Conservation (phyloP, 331 rosid species). For the Prunus yedoensis region DNA sequence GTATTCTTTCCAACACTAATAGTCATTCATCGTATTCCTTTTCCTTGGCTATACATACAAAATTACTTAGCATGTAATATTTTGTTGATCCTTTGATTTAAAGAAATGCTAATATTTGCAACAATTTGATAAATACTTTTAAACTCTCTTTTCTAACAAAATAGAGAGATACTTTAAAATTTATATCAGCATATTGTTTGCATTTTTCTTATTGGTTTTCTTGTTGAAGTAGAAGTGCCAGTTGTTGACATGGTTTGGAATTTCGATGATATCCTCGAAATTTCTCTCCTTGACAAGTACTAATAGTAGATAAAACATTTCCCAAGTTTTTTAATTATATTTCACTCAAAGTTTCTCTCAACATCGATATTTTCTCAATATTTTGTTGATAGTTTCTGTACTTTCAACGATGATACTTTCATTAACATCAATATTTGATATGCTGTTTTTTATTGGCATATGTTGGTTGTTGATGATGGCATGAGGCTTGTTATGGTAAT, state of each 20-base stretch:
- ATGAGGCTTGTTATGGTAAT: conserved; percentile 9
- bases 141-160: background rate
- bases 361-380: background rate
- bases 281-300: background rate
- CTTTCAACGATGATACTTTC: background rate
- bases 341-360: background rate
- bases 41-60: conserved; percentile 4
- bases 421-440: background rate
- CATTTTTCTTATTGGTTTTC: background rate
- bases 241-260: background rate
- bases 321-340: background rate
- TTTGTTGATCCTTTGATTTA: background rate
- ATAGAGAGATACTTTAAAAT: background rate
- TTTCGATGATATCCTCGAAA: background rate
- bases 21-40: background rate
- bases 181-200: background rate
- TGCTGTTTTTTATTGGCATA: background rate
- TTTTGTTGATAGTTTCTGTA: background rate
- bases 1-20: conserved; percentile 31
- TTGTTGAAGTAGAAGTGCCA: background rate
- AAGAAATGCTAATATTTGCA: conserved; percentile 4
- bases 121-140: background rate
- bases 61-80: background rate
- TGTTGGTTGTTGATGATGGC: conserved; percentile 5
- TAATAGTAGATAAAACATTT: background rate